Base-by-base conservation (phyloP, 257 asterid genomes). In the Salvia miltiorrhiza region DNA sequence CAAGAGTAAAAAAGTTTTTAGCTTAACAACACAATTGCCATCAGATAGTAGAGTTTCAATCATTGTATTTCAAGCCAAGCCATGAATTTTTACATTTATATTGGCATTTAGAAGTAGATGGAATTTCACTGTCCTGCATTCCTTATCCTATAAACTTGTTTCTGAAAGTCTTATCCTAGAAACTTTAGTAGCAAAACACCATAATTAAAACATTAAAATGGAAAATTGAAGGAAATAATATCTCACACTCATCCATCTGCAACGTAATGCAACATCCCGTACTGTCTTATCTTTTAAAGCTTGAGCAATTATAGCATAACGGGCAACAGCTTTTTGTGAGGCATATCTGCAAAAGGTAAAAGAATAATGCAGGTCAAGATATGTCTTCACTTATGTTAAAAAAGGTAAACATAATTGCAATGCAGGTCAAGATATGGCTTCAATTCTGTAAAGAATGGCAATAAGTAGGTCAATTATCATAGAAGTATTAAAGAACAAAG, bases 231-330 rank as follows among this genome's bases (percentile, higher is more conserved):
- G 53, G 6, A 13, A 55, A 30, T 7, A 45, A 66, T 45, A 65
- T 73, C 98, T 90, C 81, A 93, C 98, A 19, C 71, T 90, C 96
- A 93, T 90, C 97, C 97, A 90, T 84, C 96, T 90, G 83, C 93
- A 85, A 10, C 97, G 93, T 65, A 93, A 72, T 55, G 98, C 98
- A 59, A 90, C 92, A 80, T 93, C 98, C 49, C 98, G 97, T 74
- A 87, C 97, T 47, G 98, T 93, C 84, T 93, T 93, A 69, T 88
- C 96, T 73, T 79, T 79, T 59, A 93, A 74, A 24, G 82, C 85
- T 81, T 69, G 87, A 28, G 98, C 85, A 67, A 90, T 90, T 81
- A 79, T 90, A 28, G 97, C 93, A 85, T 86, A 90, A 47, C 92
- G 88, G 45, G 80, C 69, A 63, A 84, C 4, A 59, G 49, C 50